Evolutionary conservation across 108 stramenopile genomes (phyloP).

Genomic region (Stephanodiscus triporus): DNA sequence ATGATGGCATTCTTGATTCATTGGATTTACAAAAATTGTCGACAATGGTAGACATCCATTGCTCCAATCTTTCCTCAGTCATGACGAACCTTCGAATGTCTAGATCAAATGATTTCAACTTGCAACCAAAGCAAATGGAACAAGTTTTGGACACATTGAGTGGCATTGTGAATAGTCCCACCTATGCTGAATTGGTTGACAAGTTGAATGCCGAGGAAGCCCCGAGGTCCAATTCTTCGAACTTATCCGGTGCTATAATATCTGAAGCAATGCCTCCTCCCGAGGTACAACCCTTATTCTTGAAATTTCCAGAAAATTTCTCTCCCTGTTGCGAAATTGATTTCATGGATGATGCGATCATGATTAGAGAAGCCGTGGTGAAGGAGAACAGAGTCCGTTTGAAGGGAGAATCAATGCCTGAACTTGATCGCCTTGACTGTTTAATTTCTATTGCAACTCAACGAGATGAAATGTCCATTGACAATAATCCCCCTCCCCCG

Average conservation of each 20-base stretch:
- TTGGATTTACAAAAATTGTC: constrained; percentile 14
- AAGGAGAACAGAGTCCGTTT: constrained; percentile 10
- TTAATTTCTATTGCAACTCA: neutral
- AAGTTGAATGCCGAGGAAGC: constrained; percentile 5
- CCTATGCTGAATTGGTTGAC: constrained; percentile 10
- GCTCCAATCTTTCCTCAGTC: constrained; percentile 15
- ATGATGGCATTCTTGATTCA: neutral
- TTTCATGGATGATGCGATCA: constrained; percentile 10
- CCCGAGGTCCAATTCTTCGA: neutral
- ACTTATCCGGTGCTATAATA: neutral
- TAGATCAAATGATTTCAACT: constrained; percentile 18
- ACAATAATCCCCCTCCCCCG: neutral
- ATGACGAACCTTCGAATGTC: constrained; percentile 13
- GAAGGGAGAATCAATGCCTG: constrained; percentile 1
- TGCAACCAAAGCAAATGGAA: constrained; percentile 40
- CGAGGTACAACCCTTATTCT: neutral
- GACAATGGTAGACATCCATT: constrained; percentile 12
- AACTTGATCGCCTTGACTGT: constrained; percentile 3
- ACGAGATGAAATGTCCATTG: neutral
- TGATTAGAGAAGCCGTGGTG: constrained; percentile 10
- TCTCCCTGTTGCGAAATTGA: constrained; percentile 19
- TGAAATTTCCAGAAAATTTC: constrained; percentile 20
- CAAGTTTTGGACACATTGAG: constrained; percentile 31
- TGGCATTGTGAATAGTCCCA: constrained; percentile 2
- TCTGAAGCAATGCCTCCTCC: neutral